A percentile compares a stretch with the other conserved stretches of the same genome.
phyloP scores from a whole-genome alignment of 164 flowering plant genomes.

The Paratinospora sagittata region DNA sequence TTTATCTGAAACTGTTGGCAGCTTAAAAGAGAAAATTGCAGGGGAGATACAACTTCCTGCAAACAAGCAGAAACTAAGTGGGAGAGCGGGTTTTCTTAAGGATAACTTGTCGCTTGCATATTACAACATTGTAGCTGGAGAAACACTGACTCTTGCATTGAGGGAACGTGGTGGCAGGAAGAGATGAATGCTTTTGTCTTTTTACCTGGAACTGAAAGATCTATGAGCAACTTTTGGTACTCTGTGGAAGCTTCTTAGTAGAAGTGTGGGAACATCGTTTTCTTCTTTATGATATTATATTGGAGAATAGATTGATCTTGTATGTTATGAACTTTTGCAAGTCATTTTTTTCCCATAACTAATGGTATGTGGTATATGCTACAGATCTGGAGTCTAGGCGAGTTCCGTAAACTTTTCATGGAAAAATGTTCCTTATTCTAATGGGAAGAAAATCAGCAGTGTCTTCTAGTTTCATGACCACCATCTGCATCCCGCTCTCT shows the following conservation, averaged over 20 bases:
- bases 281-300: background rate
- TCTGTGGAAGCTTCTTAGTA: slow-evolving; percentile 9
- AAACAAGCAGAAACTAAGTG: slow-evolving; percentile 97
- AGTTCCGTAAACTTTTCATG: slow-evolving; percentile 12
- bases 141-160: slow-evolving; percentile 72
- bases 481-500: background rate
- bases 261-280: background rate
- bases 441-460: slow-evolving; percentile 13
- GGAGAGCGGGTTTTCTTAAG: slow-evolving; percentile 93
- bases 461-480: background rate
- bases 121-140: slow-evolving; percentile 79
- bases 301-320: background rate
- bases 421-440: slow-evolving; percentile 9
- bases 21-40: slow-evolving; percentile 94
- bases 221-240: slow-evolving; percentile 21
- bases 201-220: slow-evolving; percentile 18
- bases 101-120: slow-evolving; percentile 92
- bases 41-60: slow-evolving; percentile 97
- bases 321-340: background rate
- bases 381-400: slow-evolving; percentile 34
- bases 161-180: slow-evolving; percentile 99
- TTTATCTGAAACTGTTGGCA: slow-evolving; percentile 80
- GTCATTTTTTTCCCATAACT: slow-evolving; percentile 17
- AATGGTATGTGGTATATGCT: slow-evolving; percentile 30
- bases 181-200: slow-evolving; percentile 43